Evolutionary conservation across 1,284 basidiomycete genomes (phyloP).

Genomic region (Apiotrichum brassicae): DNA sequence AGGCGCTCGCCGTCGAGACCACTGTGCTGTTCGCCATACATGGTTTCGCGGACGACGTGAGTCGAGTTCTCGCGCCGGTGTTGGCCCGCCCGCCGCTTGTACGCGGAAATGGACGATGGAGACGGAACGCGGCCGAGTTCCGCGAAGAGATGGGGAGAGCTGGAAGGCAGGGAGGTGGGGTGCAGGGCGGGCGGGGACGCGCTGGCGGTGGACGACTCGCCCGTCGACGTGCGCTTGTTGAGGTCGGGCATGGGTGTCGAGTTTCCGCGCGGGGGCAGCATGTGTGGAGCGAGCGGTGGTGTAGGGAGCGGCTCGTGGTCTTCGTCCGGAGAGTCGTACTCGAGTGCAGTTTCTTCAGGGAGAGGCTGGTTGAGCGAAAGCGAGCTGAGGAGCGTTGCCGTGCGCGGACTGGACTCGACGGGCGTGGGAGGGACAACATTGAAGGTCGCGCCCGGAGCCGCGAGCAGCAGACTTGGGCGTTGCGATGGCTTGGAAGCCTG

Average conservation of each 20-base stretch:
- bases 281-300: conserved; percentile 4
- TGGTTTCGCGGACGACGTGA: conserved; percentile 44
- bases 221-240: not conserved
- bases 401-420: not conserved
- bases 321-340: conserved; percentile 26
- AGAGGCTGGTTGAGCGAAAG: not conserved
- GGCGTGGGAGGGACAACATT: conserved; percentile 7
- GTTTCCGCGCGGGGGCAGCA: conserved; percentile 7
- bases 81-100: not conserved
- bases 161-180: conserved; percentile 1
- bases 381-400: not conserved
- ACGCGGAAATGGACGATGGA: not conserved
- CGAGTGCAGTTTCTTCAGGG: not conserved
- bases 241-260: conserved; percentile 5
- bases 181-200: conserved; percentile 3
- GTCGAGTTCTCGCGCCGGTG: conserved; percentile 37
- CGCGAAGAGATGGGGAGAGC: conserved; percentile 2
- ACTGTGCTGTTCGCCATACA: conserved; percentile 34
- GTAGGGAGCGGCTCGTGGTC: conserved; percentile 7
- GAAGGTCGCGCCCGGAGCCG: not conserved
- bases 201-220: not conserved
- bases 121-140: conserved; percentile 2
- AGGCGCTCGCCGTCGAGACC: conserved; percentile 40
- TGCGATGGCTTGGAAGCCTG: not conserved
- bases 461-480: conserved; percentile 2